phyloP scores from a whole-genome alignment of 2,329 filamentous ascomycete species.

The Beauveria sp. region DNA sequence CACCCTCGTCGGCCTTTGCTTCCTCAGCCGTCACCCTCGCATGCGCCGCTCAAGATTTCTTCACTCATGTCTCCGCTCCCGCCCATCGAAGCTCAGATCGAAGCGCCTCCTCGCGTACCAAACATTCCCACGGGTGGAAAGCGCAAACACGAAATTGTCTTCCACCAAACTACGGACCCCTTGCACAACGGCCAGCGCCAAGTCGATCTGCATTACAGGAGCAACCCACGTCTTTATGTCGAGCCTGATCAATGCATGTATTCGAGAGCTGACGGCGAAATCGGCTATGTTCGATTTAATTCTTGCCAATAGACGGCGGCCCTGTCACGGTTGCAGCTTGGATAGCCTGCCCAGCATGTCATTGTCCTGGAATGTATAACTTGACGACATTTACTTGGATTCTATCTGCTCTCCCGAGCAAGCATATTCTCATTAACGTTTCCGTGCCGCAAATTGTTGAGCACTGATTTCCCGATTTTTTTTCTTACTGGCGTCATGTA shows the following conservation, averaged over 20 bases:
- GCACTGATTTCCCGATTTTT: neutral
- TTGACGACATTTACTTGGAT: neutral
- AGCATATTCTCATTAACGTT: neutral
- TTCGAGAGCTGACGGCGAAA: conserved; percentile 26
- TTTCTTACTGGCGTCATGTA: neutral
- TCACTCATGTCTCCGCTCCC: conserved; percentile 27
- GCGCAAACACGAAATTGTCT: conserved; percentile 30
- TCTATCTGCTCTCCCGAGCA: neutral
- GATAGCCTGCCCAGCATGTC: neutral
- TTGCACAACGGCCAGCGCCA: conserved; percentile 32
- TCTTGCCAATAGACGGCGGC: neutral
- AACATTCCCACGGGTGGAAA: conserved; percentile 25
- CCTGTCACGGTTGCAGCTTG: neutral
- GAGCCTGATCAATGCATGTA: conserved; percentile 27
- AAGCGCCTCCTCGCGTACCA: conserved; percentile 21
- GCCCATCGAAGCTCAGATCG: conserved; percentile 28
- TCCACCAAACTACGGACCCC: conserved; percentile 23
- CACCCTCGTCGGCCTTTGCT: conserved; percentile 16
- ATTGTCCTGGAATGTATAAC: neutral
- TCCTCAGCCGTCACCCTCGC: conserved; percentile 23
- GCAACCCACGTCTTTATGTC: conserved; percentile 17
- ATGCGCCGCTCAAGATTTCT: conserved; percentile 31
- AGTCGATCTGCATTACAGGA: conserved; percentile 24
- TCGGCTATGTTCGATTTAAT: conserved; percentile 9
- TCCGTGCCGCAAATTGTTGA: neutral